A percentile compares a stretch with the other conserved stretches of the same genome.
Conservation (phyloP, 2,329 filamentous ascomycete genomes). For the Neodidymelliopsis sp. region DNA sequence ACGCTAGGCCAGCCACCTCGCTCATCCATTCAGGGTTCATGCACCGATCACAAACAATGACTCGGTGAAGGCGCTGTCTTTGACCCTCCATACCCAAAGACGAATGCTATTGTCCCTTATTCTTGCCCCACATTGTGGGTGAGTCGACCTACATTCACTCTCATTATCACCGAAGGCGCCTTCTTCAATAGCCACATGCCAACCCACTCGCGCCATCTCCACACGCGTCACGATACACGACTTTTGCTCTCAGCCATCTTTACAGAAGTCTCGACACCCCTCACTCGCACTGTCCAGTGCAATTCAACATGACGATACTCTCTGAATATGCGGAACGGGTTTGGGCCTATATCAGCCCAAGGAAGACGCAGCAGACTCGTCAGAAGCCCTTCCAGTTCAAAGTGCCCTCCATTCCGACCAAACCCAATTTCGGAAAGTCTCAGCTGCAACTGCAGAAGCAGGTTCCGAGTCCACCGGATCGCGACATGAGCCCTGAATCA, state of each 20-base stretch:
- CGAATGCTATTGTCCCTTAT: slow-evolving; percentile 1
- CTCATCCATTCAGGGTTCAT: slow-evolving; percentile 1
- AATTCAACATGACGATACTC: slow-evolving; percentile 40
- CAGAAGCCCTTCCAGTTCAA: slow-evolving; percentile 51
- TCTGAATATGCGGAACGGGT: slow-evolving; percentile 46
- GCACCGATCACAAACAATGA: slow-evolving; percentile 35
- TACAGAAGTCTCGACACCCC: background rate
- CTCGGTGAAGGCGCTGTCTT: slow-evolving; percentile 24
- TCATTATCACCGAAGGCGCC: slow-evolving; percentile 26
- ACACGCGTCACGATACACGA: background rate
- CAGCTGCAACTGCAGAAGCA: slow-evolving; percentile 6
- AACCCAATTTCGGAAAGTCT: slow-evolving; percentile 7
- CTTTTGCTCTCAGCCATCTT: background rate
- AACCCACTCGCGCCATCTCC: background rate
- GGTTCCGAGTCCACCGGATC: slow-evolving; percentile 12
- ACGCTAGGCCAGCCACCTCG: slow-evolving; percentile 25
- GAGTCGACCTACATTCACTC: slow-evolving; percentile 17
- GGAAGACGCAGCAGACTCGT: slow-evolving; percentile 48
- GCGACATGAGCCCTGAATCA: slow-evolving; percentile 46
- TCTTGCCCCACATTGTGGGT: slow-evolving; percentile 12
- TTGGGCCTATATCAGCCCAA: slow-evolving; percentile 54
- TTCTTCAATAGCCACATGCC: slow-evolving; percentile 1
- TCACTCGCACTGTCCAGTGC: background rate
- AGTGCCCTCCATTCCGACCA: slow-evolving; percentile 33
- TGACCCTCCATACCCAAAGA: slow-evolving; percentile 21